These are phyloP conservation scores for Starmerella bacillaris DNA, from an alignment of 805 yeast species.

Conservation along the genomic window DNA sequence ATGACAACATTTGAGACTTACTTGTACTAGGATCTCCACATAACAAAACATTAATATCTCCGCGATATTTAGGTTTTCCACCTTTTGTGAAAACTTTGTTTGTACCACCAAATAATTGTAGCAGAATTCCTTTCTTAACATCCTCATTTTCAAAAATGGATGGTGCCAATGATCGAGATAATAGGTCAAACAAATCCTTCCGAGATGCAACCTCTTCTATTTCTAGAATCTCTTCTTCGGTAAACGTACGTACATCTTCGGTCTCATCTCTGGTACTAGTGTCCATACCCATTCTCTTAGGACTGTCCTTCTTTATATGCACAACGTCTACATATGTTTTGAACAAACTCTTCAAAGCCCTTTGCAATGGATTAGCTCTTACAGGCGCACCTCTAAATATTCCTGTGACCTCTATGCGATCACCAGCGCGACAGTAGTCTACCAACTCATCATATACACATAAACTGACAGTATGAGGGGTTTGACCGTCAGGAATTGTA, in stretches of 20 bases:
- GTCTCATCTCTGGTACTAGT: slow-evolving; percentile 34
- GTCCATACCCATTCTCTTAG: slow-evolving; percentile 65
- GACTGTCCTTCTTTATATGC: slow-evolving; percentile 74
- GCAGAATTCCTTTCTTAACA: slow-evolving; percentile 81
- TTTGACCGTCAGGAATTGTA: slow-evolving; percentile 92
- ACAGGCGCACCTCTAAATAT: slow-evolving; percentile 86
- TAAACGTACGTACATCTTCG: slow-evolving; percentile 43
- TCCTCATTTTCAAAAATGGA: slow-evolving; percentile 91
- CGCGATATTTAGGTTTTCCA: slow-evolving; percentile 69
- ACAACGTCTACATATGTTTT: slow-evolving; percentile 91
- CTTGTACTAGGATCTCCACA: slow-evolving; percentile 99
- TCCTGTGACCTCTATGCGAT: slow-evolving; percentile 87
- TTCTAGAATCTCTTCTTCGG: slow-evolving; percentile 48
- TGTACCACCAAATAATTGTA: slow-evolving; percentile 91
- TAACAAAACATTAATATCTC: slow-evolving; percentile 75
- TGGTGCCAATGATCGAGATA: slow-evolving; percentile 90
- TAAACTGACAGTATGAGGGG: slow-evolving; percentile 87
- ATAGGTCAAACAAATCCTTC: slow-evolving; percentile 63
- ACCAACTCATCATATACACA: slow-evolving; percentile 94
- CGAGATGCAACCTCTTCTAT: slow-evolving; percentile 48
- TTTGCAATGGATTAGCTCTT: slow-evolving; percentile 64
- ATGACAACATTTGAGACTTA: slow-evolving; percentile 82
- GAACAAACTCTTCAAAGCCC: slow-evolving; percentile 66
- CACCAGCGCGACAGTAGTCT: slow-evolving; percentile 91
- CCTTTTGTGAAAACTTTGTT: slow-evolving; percentile 77